Evolutionary conservation across 2,329 filamentous ascomycete species (phyloP), one percentile per base, ranked within the genome.

Genomic region (Paecilomyces sp.): DNA sequence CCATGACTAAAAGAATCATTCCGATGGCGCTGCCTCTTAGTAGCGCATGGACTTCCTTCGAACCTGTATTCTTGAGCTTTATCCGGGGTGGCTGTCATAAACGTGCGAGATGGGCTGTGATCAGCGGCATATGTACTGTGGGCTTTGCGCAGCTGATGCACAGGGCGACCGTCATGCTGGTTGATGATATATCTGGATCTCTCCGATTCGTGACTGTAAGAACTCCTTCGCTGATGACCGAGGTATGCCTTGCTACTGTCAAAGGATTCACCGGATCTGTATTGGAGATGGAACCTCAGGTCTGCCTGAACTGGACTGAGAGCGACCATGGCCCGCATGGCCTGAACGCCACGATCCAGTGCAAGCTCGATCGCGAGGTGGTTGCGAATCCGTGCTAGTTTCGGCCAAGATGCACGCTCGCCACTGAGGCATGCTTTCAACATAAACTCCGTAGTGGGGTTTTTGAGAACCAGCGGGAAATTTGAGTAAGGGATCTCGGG

Each of bases 401-500:
- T 92, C 0, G 92, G 92, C 93, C 92, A 97, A 0, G 92, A 96
- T 2, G 93, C 92, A 60, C 87, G 83, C 73, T 97, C 90, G 6
- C 93, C 93, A 28, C 85, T 83, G 6, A 91, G 77, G 67, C 89
- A 89, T 8, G 90, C 88, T 54, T 88, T 83, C 4, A 88, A 74
- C 90, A 97, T 96, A 71, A 96, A 97, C 3, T 92, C 90, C 0
- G 86, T 78, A 0, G 89, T 92, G 1, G 93, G 93, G 60, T 97
- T 97, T 63, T 83, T 88, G 53, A 97, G 79, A 28, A 97, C 86
- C 8, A 84, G 83, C 0, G 89, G 88, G 24, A 95, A 84, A 62
- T 95, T 88, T 7, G 86, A 81, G 57, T 89, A 85, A 3, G 83
- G 84, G 60, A 96, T 88, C 58, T 91, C 86, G 0, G 92, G 92